Percentiles rank a stretch among this genome's conserved stretches.
These are phyloP conservation scores for Geranium brycei DNA, from an alignment of 345 rosid species.

Conservation along the genomic window DNA sequence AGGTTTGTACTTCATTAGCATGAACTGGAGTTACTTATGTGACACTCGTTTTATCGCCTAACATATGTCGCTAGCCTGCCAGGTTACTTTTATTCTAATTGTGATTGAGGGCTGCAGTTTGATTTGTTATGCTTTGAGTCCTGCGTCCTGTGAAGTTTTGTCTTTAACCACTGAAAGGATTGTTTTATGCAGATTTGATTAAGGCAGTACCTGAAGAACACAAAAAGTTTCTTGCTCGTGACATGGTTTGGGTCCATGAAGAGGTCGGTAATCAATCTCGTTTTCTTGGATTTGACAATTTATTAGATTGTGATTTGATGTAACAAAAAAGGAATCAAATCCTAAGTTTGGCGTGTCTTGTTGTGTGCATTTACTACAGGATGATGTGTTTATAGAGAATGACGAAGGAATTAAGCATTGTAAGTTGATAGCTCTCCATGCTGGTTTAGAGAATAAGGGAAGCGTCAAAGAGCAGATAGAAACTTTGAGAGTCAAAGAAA, in stretches of 20 bases:
- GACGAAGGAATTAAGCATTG: constrained; percentile 38
- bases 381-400: constrained; percentile 47
- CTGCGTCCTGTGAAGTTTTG: neutral
- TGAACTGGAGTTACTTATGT: too few species aligned
- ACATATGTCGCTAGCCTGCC: too few species aligned
- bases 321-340: neutral
- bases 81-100: too few species aligned
- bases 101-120: neutral
- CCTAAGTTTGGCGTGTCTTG: constrained; percentile 2
- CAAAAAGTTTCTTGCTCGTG: constrained; percentile 57
- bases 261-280: constrained; percentile 33
- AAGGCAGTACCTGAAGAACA: constrained; percentile 74
- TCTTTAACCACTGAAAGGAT: neutral
- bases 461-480: constrained; percentile 41
- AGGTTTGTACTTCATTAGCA: too few species aligned
- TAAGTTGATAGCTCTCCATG: constrained; percentile 67
- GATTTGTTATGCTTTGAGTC: neutral
- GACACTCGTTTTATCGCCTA: neutral
- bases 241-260: constrained; percentile 79
- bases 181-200: constrained; percentile 42
- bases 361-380: constrained; percentile 28
- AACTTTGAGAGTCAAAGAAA: constrained; percentile 45
- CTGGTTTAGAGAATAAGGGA: constrained; percentile 54
- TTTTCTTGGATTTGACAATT: constrained; percentile 1
- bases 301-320: neutral